Conservation (phyloP, 768 basidiomycete genomes). For the Mycena maculata region DNA sequence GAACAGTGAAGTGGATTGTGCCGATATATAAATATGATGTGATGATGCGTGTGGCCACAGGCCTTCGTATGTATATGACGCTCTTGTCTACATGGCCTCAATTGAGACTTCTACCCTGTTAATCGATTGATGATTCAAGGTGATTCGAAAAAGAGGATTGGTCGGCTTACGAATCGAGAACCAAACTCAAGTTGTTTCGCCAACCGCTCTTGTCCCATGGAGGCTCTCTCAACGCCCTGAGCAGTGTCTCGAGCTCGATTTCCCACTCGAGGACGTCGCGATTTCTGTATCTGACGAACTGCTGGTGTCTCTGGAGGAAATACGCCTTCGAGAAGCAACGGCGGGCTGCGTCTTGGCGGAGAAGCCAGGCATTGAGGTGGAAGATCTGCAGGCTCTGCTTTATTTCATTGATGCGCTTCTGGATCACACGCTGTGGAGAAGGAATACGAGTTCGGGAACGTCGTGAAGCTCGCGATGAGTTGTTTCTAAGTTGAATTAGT, state of each 20-base stretch:
- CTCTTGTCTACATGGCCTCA: conserved; percentile 23
- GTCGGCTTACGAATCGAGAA: conserved; percentile 28
- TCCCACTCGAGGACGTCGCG: conserved; percentile 22
- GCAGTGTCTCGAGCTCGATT: conserved; percentile 23
- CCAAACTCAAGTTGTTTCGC: conserved; percentile 13
- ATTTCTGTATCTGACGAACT: neutral
- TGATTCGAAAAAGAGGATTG: neutral
- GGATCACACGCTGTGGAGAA: conserved; percentile 10
- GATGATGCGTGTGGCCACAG: conserved; percentile 16
- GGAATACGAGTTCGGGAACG: neutral
- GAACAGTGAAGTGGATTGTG: neutral
- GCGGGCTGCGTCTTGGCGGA: conserved; percentile 18
- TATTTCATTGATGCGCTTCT: conserved; percentile 25
- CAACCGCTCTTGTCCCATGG: conserved; percentile 25
- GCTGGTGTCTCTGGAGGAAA: conserved; percentile 9
- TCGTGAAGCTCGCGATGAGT: neutral
- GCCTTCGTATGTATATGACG: neutral
- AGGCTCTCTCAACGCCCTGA: conserved; percentile 12
- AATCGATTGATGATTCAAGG: neutral
- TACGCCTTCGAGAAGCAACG: conserved; percentile 17
- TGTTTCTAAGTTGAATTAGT: neutral
- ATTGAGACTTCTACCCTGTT: conserved; percentile 18
- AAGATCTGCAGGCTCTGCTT: conserved; percentile 7
- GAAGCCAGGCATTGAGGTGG: conserved; percentile 12
- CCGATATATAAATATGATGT: conserved; percentile 16